Conservation (phyloP, 2,329 filamentous ascomycete species). For the Microcyclosporella mali region DNA sequence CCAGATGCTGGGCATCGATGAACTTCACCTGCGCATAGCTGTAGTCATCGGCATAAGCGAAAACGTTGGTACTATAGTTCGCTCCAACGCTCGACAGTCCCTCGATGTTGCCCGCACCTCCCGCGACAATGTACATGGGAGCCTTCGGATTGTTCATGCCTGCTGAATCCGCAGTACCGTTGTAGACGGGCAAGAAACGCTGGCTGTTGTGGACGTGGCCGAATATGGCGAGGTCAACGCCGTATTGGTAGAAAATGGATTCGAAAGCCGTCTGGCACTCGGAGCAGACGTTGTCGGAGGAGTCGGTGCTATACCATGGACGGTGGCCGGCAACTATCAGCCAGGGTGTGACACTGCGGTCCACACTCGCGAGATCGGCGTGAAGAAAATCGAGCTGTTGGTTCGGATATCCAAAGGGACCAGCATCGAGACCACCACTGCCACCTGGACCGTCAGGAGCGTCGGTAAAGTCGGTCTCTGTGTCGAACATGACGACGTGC, state of each 20-base stretch:
- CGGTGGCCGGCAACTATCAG: constrained; percentile 41
- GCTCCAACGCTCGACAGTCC: constrained; percentile 41
- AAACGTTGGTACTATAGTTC: constrained; percentile 41
- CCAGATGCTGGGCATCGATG: constrained; percentile 40
- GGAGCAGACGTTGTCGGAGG: constrained; percentile 34
- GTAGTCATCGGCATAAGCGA: constrained; percentile 49
- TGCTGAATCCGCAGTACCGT: constrained; percentile 34
- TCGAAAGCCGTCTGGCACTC: constrained; percentile 51
- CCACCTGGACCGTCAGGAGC: constrained; percentile 44
- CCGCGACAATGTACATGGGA: constrained; percentile 52
- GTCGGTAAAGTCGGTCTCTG: constrained; percentile 50
- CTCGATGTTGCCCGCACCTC: constrained; percentile 53
- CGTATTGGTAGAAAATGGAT: constrained; percentile 49
- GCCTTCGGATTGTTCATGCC: constrained; percentile 46
- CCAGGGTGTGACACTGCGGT: constrained; percentile 52
- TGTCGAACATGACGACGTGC: constrained; percentile 51
- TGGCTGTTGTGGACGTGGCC: constrained; percentile 56
- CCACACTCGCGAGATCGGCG: constrained; percentile 51
- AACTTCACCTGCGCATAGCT: constrained; percentile 48
- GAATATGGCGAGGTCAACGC: constrained; percentile 52
- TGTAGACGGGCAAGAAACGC: constrained; percentile 41
- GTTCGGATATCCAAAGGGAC: constrained; percentile 44
- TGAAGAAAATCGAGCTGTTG: constrained; percentile 52
- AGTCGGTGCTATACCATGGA: constrained; percentile 37
- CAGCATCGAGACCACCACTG: constrained; percentile 39